Evolutionary conservation across 2,329 filamentous ascomycete genomes (phyloP).

Genomic region (Hypoxylon sp.): DNA sequence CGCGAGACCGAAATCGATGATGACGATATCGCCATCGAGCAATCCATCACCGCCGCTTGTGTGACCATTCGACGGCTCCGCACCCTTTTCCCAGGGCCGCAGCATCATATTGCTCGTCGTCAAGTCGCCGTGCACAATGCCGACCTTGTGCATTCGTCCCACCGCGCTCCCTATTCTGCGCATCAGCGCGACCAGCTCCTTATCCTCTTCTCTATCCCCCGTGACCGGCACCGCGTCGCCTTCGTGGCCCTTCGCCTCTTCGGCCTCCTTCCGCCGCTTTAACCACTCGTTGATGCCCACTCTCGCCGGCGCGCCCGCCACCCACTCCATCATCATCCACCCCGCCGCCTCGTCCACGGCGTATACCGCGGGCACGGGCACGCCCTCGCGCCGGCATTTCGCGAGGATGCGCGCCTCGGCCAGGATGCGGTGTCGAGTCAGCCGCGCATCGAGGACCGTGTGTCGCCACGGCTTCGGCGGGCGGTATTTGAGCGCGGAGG

Average conservation of each 20-base stretch:
- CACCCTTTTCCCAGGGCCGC: constrained; percentile 55
- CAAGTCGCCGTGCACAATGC: constrained; percentile 93
- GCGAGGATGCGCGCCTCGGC: constrained; percentile 89
- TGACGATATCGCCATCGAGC: constrained; percentile 79
- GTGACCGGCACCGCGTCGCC: constrained; percentile 34
- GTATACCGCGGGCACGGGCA: constrained; percentile 85
- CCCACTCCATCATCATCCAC: constrained; percentile 88
- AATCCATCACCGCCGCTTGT: constrained; percentile 39
- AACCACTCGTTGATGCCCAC: constrained; percentile 78
- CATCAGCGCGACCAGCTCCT: constrained; percentile 72
- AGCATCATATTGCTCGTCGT: constrained; percentile 98
- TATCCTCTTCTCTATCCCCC: constrained; percentile 58
- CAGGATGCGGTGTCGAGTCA: constrained; percentile 88
- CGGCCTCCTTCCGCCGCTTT: constrained; percentile 58
- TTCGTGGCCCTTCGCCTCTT: constrained; percentile 44
- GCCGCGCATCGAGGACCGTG: constrained; percentile 84
- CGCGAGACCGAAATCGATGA: constrained; percentile 96
- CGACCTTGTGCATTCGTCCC: constrained; percentile 82
- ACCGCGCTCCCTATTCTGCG: constrained; percentile 76
- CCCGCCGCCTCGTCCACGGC: constrained; percentile 73
- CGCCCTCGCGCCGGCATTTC: constrained; percentile 81
- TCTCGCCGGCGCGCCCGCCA: constrained; percentile 78
- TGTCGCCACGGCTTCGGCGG: constrained; percentile 93
- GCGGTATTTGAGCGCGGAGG: constrained; percentile 90
- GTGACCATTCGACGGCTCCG: constrained; percentile 32